Base-by-base conservation (phyloP, 1,284 basidiomycete genomes). In the Xerocomus amazonicus region DNA sequence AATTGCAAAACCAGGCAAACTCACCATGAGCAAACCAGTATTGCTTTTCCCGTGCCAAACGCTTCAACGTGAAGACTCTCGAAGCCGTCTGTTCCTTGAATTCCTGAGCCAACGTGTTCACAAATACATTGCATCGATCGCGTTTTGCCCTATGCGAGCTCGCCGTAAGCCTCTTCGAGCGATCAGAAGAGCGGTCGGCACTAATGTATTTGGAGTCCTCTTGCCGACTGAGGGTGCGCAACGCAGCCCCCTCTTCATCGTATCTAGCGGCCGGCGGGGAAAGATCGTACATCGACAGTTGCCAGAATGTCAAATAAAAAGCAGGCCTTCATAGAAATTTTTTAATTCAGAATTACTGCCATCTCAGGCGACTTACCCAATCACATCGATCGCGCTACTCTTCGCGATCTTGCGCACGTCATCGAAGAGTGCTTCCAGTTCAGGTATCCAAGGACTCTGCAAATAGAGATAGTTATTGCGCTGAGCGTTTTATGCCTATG, bases 301-400 rank as follows among this genome's bases (percentile, higher is more conserved):
- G 92, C 95, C 95, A 97, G 71, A 97, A 98, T 0, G 92, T 92
- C 37, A 91, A 72, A 59, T 93, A 95, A 71, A 97, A 97, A 2
- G 84, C 87, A 31, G 90, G 84, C 6, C 92, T 94, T 29, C 34
- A 51, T 37, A 51, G 16, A 53, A 19, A 39, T 29, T 45, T 29
- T 31, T 29, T 47, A 46, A 41, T 52, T 47, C 53, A 47, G 43
- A 36, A 12, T 44, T 26, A 43, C n/a, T 37, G 39, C 47, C 29
- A 45, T 8, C 16, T 29, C 17, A 35, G 27, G 23, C 8, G 9
- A 67, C 81, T 57, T 61, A 91, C 90, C 90, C 89, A 56, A 93
- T 79, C 44, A 83, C 68, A 34, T 86, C 79, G 46, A 73, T 76
- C 8, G 80, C 80, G 53, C 76, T 80, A 16, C 76, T 74, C 32